These are phyloP conservation scores for Bolboschoenus planiculmis DNA, from an alignment of 176 grass and related monocot genomes.

Conservation along the genomic window DNA sequence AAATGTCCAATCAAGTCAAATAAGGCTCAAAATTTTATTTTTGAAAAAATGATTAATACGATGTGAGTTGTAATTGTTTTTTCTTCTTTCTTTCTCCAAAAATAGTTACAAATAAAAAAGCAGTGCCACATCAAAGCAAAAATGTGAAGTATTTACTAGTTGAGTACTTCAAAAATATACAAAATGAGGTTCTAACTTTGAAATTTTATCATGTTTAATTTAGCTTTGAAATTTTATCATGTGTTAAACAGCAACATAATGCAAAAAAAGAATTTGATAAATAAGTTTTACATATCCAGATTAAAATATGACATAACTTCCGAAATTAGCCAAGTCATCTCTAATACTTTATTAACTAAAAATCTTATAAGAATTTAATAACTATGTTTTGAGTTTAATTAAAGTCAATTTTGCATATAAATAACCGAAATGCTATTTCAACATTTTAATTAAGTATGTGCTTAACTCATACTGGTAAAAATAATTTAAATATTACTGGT, in stretches of 20 bases:
- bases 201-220: too few species aligned
- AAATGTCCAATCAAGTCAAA: too few species aligned
- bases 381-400: too few species aligned
- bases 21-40: too few species aligned
- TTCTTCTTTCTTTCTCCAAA: too few species aligned
- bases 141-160: too few species aligned
- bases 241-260: neutral
- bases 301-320: neutral
- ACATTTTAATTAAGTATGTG: neutral
- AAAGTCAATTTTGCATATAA: neutral
- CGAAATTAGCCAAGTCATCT: neutral
- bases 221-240: neutral
- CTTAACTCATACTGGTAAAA: neutral
- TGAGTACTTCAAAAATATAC: too few species aligned
- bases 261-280: neutral
- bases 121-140: too few species aligned
- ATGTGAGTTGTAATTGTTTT: too few species aligned
- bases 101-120: too few species aligned
- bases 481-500: neutral
- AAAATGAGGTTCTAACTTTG: too few species aligned
- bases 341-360: neutral
- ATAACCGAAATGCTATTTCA: neutral
- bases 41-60: too few species aligned
- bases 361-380: neutral
- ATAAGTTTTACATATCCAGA: neutral